A percentile compares a stretch with the other conserved stretches of the same genome.
Conservation (phyloP, 2,329 filamentous ascomycete genomes). For the Trichoderma sp. region DNA sequence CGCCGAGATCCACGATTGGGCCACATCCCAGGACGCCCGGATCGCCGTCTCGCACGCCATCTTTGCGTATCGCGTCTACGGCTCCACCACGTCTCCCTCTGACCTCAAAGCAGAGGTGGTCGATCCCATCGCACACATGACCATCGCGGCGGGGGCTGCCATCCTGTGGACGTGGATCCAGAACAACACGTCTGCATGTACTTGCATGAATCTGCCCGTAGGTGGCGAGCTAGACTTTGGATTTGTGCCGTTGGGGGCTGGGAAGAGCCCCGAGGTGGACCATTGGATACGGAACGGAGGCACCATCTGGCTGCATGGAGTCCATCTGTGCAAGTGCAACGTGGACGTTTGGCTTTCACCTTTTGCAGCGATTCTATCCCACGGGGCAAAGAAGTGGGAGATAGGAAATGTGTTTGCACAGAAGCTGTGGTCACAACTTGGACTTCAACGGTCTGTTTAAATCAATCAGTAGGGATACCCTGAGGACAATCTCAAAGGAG, state of each 20-base stretch:
- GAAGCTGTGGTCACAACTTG: constrained; percentile 18
- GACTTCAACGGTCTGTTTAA: background rate
- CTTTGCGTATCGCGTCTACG: constrained; percentile 32
- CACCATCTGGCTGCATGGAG: constrained; percentile 13
- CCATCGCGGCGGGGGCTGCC: constrained; percentile 33
- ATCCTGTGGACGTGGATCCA: constrained; percentile 39
- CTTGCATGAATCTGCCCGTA: constrained; percentile 1
- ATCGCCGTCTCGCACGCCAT: constrained; percentile 36
- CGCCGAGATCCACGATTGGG: constrained; percentile 32
- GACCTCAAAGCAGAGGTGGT: constrained; percentile 21
- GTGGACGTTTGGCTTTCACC: constrained; percentile 17
- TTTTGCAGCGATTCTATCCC: constrained; percentile 15
- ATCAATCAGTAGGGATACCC: background rate
- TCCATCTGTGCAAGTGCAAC: constrained; percentile 17
- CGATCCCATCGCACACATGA: constrained; percentile 37
- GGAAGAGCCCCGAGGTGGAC: constrained; percentile 16
- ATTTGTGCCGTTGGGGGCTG: constrained; percentile 10
- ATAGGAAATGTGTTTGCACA: constrained; percentile 16
- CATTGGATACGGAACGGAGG: constrained; percentile 19
- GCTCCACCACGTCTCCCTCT: constrained; percentile 15
- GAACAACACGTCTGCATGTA: constrained; percentile 29
- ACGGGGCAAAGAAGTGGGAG: constrained; percentile 16
- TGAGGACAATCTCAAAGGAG: background rate
- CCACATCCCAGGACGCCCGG: constrained; percentile 30
- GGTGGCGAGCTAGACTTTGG: constrained; percentile 12